Evolutionary conservation across 1,284 basidiomycete genomes (phyloP).

Genomic region (Trichosporon ovoides): DNA sequence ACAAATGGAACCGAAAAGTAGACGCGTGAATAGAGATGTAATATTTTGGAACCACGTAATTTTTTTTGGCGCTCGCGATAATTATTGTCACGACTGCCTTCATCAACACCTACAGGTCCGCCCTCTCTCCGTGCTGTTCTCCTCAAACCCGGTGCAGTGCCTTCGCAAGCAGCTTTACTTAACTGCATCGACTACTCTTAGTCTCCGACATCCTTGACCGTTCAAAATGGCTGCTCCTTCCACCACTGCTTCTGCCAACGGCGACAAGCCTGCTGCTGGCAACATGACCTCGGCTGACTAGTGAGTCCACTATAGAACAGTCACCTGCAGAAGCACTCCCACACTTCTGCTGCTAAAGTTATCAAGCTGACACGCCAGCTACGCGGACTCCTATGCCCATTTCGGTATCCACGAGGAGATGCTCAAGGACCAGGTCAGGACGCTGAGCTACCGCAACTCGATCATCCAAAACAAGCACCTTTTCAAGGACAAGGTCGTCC

Average conservation of each 20-base stretch:
- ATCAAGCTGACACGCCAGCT: constrained; percentile 57
- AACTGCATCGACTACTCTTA: neutral
- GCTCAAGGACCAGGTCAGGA: constrained; percentile 96
- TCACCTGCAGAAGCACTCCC: neutral
- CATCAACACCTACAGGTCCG: neutral
- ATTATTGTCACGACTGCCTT: neutral
- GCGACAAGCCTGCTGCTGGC: constrained; percentile 38
- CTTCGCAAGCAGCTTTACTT: neutral
- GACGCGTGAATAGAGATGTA: too few species aligned
- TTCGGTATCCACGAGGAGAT: constrained; percentile 94
- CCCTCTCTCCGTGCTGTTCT: neutral
- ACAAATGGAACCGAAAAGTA: neutral
- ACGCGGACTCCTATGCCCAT: constrained; percentile 77
- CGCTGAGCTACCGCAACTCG: constrained; percentile 87
- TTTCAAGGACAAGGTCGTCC: constrained; percentile 92
- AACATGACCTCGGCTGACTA: constrained; percentile 47
- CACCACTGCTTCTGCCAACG: constrained; percentile 29
- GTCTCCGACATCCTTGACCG: neutral
- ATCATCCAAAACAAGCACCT: constrained; percentile 93
- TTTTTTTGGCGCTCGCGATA: neutral
- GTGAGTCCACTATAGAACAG: constrained; percentile 27
- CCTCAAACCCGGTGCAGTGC: neutral
- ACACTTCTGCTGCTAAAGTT: neutral
- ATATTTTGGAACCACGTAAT: constrained; percentile 4
- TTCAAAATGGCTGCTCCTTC: constrained; percentile 21